Evolutionary conservation across 163 green algal species (phyloP).

Genomic region (Prototheca cutis): DNA sequence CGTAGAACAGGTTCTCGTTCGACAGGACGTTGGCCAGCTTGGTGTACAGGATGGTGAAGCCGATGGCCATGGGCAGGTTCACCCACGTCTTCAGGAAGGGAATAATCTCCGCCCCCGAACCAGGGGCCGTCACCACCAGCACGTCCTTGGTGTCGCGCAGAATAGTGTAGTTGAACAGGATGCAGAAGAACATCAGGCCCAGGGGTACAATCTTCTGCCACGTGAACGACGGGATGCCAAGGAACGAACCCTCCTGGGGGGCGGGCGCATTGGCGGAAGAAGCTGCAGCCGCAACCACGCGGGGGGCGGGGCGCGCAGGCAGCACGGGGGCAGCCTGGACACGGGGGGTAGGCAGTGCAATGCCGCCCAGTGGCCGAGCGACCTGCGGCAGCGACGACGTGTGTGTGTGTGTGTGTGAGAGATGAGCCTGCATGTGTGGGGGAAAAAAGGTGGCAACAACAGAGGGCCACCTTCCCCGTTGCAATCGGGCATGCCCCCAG

Average conservation of each 20-base stretch:
- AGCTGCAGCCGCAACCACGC: too few species aligned
- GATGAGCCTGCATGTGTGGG: too few species aligned
- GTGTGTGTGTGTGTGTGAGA: too few species aligned
- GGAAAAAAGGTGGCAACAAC: too few species aligned
- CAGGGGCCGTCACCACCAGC: constrained; percentile 94
- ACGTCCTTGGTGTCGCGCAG: constrained; percentile 99
- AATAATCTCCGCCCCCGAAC: constrained; percentile 94
- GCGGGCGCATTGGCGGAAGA: neutral
- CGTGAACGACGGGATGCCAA: constrained; percentile 51
- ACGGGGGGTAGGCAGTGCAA: too few species aligned
- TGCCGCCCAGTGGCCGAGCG: too few species aligned
- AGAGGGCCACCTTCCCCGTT: too few species aligned
- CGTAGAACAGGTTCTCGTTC: constrained; percentile 90
- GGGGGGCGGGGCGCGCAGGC: too few species aligned
- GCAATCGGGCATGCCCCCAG: too few species aligned
- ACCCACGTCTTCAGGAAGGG: constrained; percentile 99
- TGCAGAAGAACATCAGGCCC: constrained; percentile 98
- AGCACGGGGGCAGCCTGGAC: too few species aligned
- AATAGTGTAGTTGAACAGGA: constrained; percentile 99
- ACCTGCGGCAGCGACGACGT: too few species aligned
- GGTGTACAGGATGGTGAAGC: constrained; percentile 89
- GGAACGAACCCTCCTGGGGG: constrained; percentile 44
- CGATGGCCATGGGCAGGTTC: constrained; percentile 96
- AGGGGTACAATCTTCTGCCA: constrained; percentile 90
- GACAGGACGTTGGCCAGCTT: constrained; percentile 88